Evolutionary conservation across 495 filamentous ascomycete species (phyloP), one percentile per base, ranked within the genome.

Genomic region (Bryoglossum gracile): DNA sequence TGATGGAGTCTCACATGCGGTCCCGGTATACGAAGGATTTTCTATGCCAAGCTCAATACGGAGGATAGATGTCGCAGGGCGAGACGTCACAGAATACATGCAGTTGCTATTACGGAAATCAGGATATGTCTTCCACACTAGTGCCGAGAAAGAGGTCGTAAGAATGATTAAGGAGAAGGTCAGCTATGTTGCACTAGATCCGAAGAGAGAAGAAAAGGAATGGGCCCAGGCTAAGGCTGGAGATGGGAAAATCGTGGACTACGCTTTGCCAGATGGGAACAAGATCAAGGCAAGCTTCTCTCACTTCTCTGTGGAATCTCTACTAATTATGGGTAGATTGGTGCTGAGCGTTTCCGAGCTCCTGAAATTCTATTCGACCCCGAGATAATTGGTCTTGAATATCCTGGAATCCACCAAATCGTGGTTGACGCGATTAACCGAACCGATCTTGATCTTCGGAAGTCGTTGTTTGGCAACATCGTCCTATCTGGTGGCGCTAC

Each of bases 341-440:
- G 89, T 48, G 72, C 86, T 52, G 92, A 97, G 68, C 82, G 92
- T 8, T 97, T 95, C 76, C 81, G 90, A 49, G 92, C 92, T 13
- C 89, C 92, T 11, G 92, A 99, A 66, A 95, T 97, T 55, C 81
- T 99, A 16, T 99, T 99, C 71, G 87, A 97, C 59, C 92, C 92
- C 9, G 94, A 95, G 60, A 79, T 97, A 48, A 95, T 97, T 56
- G 92, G 92, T 6, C 82, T 95, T 41, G 92, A 99, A 70, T 99
- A 95, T 65, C 89, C 89, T 3, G 92, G 92, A 43, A 83, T 99
- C 53, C 92, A 97, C 63, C 90, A 97, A 66, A 94, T 97, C 48
- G 89, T 97, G 2, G 89, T 95, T 46, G 94, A 97, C 62, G 80
- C 92, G 22, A 97, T 99, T 62, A 89, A 84, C 62, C 81, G 92